A percentile compares a stretch with the other conserved stretches of the same genome.
Conservation (phyloP, 495 filamentous ascomycete genomes). For the Penicillium egyptiacum region DNA sequence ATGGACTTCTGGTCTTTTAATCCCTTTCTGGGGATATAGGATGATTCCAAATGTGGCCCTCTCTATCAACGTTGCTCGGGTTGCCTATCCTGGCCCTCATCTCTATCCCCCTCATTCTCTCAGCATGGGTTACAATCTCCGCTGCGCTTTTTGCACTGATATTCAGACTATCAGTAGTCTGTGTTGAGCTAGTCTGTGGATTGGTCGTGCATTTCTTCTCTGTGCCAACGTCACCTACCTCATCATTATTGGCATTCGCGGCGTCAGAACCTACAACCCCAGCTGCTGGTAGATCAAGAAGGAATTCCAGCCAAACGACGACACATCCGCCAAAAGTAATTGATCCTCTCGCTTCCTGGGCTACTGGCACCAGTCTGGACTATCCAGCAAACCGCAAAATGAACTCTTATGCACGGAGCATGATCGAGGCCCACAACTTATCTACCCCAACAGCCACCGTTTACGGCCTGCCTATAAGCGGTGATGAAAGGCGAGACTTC, state of each 20-base stretch:
- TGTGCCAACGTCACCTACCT: slow-evolving; percentile 31
- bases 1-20: background rate
- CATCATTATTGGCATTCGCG: slow-evolving; percentile 35
- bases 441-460: slow-evolving; percentile 18
- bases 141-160: slow-evolving; percentile 65
- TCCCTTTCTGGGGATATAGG: slow-evolving; percentile 1
- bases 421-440: slow-evolving; percentile 25
- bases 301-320: slow-evolving; percentile 28
- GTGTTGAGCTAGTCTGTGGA: slow-evolving; percentile 64
- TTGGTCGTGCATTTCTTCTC: slow-evolving; percentile 59
- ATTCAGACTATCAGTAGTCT: slow-evolving; percentile 64
- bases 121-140: slow-evolving; percentile 67
- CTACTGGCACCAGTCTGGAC: slow-evolving; percentile 11
- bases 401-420: slow-evolving; percentile 24
- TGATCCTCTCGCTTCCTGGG: slow-evolving; percentile 18
- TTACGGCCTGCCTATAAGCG: slow-evolving; percentile 37
- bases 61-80: slow-evolving; percentile 55
- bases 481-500: slow-evolving; percentile 63
- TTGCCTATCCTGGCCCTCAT: slow-evolving; percentile 64
- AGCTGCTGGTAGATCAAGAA: slow-evolving; percentile 28
- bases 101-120: slow-evolving; percentile 66
- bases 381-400: slow-evolving; percentile 15
- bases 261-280: slow-evolving; percentile 36
- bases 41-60: slow-evolving; percentile 14
- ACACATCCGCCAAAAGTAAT: slow-evolving; percentile 22